Evolutionary conservation across 805 yeast genomes (phyloP), one percentile per base, ranked within the genome.

Genomic region (Barnettozyma vustinii): DNA sequence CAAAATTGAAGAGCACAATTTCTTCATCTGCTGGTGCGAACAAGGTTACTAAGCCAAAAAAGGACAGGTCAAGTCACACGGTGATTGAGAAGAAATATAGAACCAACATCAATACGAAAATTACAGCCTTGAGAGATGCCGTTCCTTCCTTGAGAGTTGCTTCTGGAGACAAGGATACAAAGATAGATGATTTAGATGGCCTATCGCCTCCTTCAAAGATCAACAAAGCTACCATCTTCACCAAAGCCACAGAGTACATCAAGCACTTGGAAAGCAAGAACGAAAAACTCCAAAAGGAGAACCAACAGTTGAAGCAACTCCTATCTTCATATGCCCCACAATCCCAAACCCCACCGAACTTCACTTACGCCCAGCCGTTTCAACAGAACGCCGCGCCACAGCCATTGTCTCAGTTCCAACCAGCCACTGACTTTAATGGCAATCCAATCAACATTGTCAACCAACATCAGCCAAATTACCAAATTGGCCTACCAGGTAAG

Each of bases 161-260:
- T 8, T 71, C 80, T 15, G 74, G 69, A 27, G 80, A 79, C 41
- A 66, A 71, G 16, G 73, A 70, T 4, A 73, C 66, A 13, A 54
- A 63, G 6, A 50, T 62, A n/a, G 74, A 72, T 45, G 83, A 80
- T 47, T 67, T 85, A 21, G 94, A 86, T 54, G 95, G 94, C 3
- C 71, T 86, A 32, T 74, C 83, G 20, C 94, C 94, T 0, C 90
- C 91, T 9, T 66, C 78, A 32, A 85, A 85, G 61, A 70, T 87
- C 48, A 86, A 85, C 64, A 87, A 87, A 65, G 94, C 92, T 13
- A 83, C 84, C 26, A 84, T 87, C 13, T 69, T 87, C 46, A 74
- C 87, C 36, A 87, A 87, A 60, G 87, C 91, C 9, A 82, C 88
- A 1, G 95, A 87, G 66, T 87, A 87, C 63, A 87, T 87, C 59